Base-by-base conservation (phyloP, 148 eudicot species). In the Nepenthes gracilis region DNA sequence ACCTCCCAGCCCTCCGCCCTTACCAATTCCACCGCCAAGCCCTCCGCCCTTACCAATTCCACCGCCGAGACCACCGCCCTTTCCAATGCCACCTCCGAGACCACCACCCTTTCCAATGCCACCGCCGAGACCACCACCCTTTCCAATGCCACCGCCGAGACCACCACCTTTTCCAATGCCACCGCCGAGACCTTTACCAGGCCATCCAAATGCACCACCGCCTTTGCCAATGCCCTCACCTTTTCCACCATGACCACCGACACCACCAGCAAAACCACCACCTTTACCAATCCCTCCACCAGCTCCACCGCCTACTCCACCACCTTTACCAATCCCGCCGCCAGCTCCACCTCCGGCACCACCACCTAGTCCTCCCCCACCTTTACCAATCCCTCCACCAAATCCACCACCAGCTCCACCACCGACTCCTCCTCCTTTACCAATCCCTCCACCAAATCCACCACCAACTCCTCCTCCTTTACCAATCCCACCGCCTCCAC, bases 51-150 rank as follows among this genome's bases (percentile, higher is more conserved):
- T 45, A 2, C 78, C 78, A 5, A 55, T 4, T 0, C 74, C 78
- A 9, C 64, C 67, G 1, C 78, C 78, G 32, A 47, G 0, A 35
- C 78, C 78, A 0, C 68, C 74, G 12, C 74, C 78, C 3, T 62
- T 61, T 0, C 77, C 77, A 5, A 33, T 48, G 2, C 78, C 77
- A 23, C 65, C 69, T 36, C 77, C 74, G 6, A 57, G 1, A 0
- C 78, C 78, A 2, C 63, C 70, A 14, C 77, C 77, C n/a, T 54
- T 15, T 1, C 77, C 77, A 10, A 53, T 11, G 0, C 76, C 77
- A 1, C 60, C 58, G 2, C 76, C 76, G 12, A 36, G 1, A 5
- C 70, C 70, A 0, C 47, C 64, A 0, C 73, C 73, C 0, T 5
- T 6, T 0, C 77, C 77, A 12, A 59, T 45, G 1, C 77, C 77